Conservation (phyloP, 768 basidiomycete genomes). For the Porphyrellus cyaneotinctus region DNA sequence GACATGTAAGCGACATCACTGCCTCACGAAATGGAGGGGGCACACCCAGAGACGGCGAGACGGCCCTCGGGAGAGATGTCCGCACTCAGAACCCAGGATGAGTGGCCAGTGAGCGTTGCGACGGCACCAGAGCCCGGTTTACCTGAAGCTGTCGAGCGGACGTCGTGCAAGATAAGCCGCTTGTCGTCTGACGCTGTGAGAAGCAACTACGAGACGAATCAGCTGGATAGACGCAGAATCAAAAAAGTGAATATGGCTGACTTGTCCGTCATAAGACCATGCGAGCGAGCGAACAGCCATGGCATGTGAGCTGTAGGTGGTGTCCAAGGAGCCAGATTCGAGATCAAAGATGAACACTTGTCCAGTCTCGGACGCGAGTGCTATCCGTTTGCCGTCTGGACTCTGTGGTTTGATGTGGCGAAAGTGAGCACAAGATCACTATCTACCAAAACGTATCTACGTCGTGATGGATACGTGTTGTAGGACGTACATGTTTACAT, state of each 20-base stretch:
- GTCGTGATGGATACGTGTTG: background rate
- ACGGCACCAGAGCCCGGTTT: slow-evolving; percentile 70
- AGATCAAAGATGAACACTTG: slow-evolving; percentile 85
- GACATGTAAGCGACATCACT: background rate
- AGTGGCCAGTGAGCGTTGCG: slow-evolving; percentile 81
- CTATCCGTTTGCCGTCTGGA: slow-evolving; percentile 80
- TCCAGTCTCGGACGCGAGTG: slow-evolving; percentile 81
- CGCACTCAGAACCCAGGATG: slow-evolving; percentile 85
- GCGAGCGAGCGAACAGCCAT: slow-evolving; percentile 84
- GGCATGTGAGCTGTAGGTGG: slow-evolving; percentile 83
- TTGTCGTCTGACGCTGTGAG: slow-evolving; percentile 92
- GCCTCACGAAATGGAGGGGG: background rate
- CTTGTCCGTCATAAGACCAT: slow-evolving; percentile 89
- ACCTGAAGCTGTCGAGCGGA: slow-evolving; percentile 60
- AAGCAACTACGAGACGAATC: slow-evolving; percentile 53
- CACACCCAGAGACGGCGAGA: slow-evolving; percentile 77
- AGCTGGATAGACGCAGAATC: background rate
- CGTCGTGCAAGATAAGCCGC: slow-evolving; percentile 85
- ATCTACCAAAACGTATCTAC: slow-evolving; percentile 1
- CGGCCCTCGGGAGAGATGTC: slow-evolving; percentile 81
- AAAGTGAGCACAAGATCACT: slow-evolving; percentile 1
- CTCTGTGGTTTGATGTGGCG: slow-evolving; percentile 47
- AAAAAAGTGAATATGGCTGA: slow-evolving; percentile 34
- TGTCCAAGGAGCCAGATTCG: slow-evolving; percentile 57
- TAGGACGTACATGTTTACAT: slow-evolving; percentile 58